These are phyloP conservation scores for Garcia nutans DNA, from an alignment of 345 rosid genomes.

Conservation along the genomic window DNA sequence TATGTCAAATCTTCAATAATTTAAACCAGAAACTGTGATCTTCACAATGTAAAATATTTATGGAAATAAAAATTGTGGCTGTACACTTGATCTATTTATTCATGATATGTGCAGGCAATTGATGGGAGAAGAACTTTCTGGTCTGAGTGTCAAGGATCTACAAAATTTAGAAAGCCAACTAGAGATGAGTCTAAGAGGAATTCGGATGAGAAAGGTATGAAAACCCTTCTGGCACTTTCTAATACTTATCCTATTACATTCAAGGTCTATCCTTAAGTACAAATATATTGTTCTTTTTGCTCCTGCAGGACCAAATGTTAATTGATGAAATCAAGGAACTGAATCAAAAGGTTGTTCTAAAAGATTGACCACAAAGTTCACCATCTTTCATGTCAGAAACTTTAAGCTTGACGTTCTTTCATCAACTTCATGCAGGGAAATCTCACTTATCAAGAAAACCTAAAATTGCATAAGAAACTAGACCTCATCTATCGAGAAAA, in stretches of 20 bases:
- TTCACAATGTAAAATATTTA: background rate
- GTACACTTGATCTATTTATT: background rate
- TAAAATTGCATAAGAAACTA: conserved; percentile 48
- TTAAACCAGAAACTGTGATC: background rate
- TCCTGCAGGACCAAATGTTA: conserved; percentile 56
- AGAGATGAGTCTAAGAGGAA: conserved; percentile 60
- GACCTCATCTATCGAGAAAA: conserved; percentile 51
- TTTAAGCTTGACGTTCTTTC: conserved; percentile 3
- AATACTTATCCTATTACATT: background rate
- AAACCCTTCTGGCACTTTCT: background rate
- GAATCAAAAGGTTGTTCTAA: conserved; percentile 48
- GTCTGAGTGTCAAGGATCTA: conserved; percentile 54
- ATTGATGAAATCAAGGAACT: conserved; percentile 58
- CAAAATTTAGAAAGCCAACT: conserved; percentile 70
- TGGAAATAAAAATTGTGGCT: background rate
- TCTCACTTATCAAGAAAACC: conserved; percentile 56
- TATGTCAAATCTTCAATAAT: background rate
- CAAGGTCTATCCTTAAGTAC: background rate
- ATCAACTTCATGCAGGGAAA: conserved; percentile 45
- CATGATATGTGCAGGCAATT: conserved; percentile 44
- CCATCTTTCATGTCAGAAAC: background rate
- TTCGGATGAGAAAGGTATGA: conserved; percentile 62
- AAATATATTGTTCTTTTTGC: background rate
- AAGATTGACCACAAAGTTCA: conserved; percentile 7
- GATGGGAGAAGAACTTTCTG: conserved; percentile 83